Evolutionary conservation across 306 rosid genomes (phyloP), one percentile per base, ranked within the genome.

Genomic region (Abrus pulchellus): DNA sequence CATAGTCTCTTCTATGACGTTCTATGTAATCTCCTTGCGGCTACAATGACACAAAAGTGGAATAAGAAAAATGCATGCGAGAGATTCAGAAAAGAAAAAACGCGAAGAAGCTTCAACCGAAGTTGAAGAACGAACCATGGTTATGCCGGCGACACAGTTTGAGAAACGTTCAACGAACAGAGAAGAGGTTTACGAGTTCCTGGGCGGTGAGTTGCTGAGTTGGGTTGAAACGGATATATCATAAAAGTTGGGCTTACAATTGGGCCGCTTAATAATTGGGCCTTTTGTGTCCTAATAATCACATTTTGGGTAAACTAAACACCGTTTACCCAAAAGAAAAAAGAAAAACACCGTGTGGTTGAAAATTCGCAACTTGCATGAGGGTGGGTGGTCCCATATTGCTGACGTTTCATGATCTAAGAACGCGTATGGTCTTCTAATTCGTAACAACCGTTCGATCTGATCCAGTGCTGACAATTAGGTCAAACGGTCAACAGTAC

Each of bases 21-120:
- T 95, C 99, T 34, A 95, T 93, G 85, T 95, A 91, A 87, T 95
- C 99, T 71, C 98, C 98, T 90, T 95, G 99, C 54, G 99, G 99
- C 99, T 95, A 57, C 30, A 68, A 60, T 38, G 55, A 72, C 7
- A 65, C 54, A 59, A 61, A 14, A 30, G 60, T 33, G 41, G 56
- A 36, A 9, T 2, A 49, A 32, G 80, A 20, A 77, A 32, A 50
- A 49, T 14, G 29, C 9, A 12, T 30, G 14, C 29, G 6, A 61
- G 20, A 20, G 40, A 50, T 66, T 32, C 1, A 43, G 4, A 38
- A 11, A 4, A 20, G 20, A 20, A 52, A 12, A 2, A 36, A 36
- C 4, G 0, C 1, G 1, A 30, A 12, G 7, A 34, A 41, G 7
- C 14, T 50, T 36, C 48, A 28, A 20, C 34, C 12, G 28, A 44